Evolutionary conservation across 2,329 filamentous ascomycete species (phyloP).

Genomic region (Didymosphaeria variabile): DNA sequence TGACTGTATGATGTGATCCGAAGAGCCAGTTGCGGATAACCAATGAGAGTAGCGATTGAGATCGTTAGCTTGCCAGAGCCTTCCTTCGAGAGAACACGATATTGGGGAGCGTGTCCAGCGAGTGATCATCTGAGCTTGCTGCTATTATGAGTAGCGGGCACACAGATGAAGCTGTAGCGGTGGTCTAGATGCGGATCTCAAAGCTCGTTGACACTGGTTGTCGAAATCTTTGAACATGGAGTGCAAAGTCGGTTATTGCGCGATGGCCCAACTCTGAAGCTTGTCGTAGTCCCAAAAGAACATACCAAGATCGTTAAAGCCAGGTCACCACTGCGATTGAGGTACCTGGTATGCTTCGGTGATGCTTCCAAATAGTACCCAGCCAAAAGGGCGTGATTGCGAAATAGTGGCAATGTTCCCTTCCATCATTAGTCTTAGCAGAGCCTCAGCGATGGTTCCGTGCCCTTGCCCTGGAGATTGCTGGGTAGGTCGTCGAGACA

Average conservation of each 20-base stretch:
- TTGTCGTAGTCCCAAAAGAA: conserved; percentile 23
- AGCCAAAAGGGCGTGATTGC: not conserved
- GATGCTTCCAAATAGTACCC: not conserved
- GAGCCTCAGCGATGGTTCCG: not conserved
- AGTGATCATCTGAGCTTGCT: conserved; percentile 7
- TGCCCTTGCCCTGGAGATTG: not conserved
- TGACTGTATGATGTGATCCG: not conserved
- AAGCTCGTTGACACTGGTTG: not conserved
- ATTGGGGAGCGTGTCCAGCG: conserved; percentile 11
- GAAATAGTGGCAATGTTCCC: not conserved
- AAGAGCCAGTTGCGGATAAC: not conserved
- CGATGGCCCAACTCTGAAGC: conserved; percentile 12
- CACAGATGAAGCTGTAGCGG: not conserved
- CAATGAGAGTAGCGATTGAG: not conserved
- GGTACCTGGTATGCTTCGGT: not conserved
- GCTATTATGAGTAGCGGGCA: conserved; percentile 2
- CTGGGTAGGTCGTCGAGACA: not conserved
- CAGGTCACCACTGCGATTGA: not conserved
- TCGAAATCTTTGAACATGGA: not conserved
- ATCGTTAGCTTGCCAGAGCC: not conserved
- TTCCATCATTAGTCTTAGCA: not conserved
- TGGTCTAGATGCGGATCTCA: not conserved
- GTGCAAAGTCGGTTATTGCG: conserved; percentile 1
- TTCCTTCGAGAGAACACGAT: conserved; percentile 10
- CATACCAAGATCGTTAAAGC: conserved; percentile 18